These are phyloP conservation scores for Bolboschoenoplectus hybrid DNA, from an alignment of 202 grass and related monocot genomes.

Conservation along the genomic window DNA sequence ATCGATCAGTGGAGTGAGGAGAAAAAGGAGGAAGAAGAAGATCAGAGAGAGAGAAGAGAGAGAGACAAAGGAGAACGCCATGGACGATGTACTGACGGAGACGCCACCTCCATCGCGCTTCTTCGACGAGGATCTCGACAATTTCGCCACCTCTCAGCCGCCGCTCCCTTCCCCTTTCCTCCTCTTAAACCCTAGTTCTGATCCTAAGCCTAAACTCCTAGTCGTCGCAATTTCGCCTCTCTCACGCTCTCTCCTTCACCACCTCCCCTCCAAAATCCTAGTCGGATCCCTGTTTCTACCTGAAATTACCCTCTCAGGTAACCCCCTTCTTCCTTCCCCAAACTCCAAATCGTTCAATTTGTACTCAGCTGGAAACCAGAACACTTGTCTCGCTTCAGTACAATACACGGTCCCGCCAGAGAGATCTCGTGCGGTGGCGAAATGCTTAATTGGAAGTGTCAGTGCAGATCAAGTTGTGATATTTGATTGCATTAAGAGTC, in stretches of 20 bases:
- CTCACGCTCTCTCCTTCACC: conserved; percentile 60
- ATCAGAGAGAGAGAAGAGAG: background rate
- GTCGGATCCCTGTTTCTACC: conserved; percentile 72
- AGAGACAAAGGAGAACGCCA: conserved; percentile 1
- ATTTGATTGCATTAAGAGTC: conserved; percentile 67
- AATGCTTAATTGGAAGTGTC: conserved; percentile 56
- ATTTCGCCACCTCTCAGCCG: conserved; percentile 51
- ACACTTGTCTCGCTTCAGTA: conserved; percentile 52
- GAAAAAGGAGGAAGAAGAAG: background rate
- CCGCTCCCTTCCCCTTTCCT: conserved; percentile 64
- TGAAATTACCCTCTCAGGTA: conserved; percentile 55
- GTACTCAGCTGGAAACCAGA: conserved; percentile 34
- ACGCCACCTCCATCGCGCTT: conserved; percentile 79
- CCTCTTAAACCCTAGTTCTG: conserved; percentile 50
- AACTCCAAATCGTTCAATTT: conserved; percentile 43
- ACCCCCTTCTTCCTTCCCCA: conserved; percentile 32
- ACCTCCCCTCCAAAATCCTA: conserved; percentile 37
- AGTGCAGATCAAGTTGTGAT: conserved; percentile 69
- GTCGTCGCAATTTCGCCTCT: conserved; percentile 63
- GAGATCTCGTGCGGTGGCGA: conserved; percentile 64
- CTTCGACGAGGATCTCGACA: conserved; percentile 86
- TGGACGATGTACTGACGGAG: conserved; percentile 88
- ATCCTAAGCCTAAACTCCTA: conserved; percentile 48
- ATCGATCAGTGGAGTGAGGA: background rate
- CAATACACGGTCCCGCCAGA: conserved; percentile 55